Percentiles rank a stretch among this genome's conserved stretches.
phyloP scores from a whole-genome alignment of 2,329 filamentous ascomycete genomes.

The Paradendryphiella salina region DNA sequence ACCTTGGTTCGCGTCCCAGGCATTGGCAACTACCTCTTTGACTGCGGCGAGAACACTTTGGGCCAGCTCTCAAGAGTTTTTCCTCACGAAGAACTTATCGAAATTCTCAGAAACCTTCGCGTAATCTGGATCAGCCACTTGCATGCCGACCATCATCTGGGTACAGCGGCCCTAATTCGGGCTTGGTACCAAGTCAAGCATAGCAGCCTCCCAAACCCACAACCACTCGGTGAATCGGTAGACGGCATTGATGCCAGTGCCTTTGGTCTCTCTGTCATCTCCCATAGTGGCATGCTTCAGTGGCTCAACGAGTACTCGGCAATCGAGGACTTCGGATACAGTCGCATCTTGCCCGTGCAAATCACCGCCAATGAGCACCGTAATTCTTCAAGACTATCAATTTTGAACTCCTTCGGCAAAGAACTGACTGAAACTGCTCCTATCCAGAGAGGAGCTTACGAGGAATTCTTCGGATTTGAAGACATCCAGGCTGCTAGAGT shows the following conservation, averaged over 20 bases:
- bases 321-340: conserved; percentile 76
- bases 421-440: conserved; percentile 2
- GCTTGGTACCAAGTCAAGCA: conserved; percentile 72
- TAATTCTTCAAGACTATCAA: conserved; percentile 26
- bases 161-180: conserved; percentile 76
- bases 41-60: conserved; percentile 89
- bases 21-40: conserved; percentile 84
- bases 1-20: conserved; percentile 84
- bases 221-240: conserved; percentile 16
- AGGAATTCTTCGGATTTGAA: conserved; percentile 62
- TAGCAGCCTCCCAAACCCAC: conserved; percentile 35
- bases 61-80: conserved; percentile 82
- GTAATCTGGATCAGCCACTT: conserved; percentile 92
- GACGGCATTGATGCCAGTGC: conserved; percentile 37
- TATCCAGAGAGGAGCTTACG: conserved; percentile 38
- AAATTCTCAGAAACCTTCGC: conserved; percentile 77
- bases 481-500: conserved; percentile 70
- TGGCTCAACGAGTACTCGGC: conserved; percentile 80
- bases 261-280: conserved; percentile 59
- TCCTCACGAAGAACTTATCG: conserved; percentile 63
- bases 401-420: conserved; percentile 28
- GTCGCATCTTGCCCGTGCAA: conserved; percentile 58
- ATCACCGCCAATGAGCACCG: conserved; percentile 41
- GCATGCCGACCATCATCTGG: conserved; percentile 95
- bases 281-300: conserved; percentile 69